A percentile compares a stretch with the other conserved stretches of the same genome.
Conservation (phyloP, 352 stramenopile genomes). For the Globisporangium heterothallicum region DNA sequence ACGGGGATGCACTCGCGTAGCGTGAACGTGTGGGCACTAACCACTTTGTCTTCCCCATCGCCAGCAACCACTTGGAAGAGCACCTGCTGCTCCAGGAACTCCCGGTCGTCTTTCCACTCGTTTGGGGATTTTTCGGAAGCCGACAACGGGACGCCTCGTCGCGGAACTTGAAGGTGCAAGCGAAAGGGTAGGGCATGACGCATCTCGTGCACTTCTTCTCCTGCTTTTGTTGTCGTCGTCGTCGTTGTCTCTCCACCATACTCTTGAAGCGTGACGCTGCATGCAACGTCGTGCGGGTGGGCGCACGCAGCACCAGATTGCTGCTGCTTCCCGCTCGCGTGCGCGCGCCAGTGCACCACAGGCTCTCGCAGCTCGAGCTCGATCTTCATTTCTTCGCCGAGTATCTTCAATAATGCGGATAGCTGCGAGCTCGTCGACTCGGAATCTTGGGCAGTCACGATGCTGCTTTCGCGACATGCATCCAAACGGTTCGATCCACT, state of each 20-base stretch:
- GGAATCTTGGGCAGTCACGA: too few relatives aligned
- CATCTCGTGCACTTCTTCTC: too few relatives aligned
- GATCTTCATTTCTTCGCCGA: too few relatives aligned
- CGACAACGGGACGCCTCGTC: too few relatives aligned
- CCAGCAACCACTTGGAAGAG: slow-evolving; percentile 30
- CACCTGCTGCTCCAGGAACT: slow-evolving; percentile 29
- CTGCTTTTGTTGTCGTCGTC: too few relatives aligned
- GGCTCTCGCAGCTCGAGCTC: slow-evolving; percentile 26
- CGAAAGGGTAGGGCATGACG: slow-evolving; percentile 29
- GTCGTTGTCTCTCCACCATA: too few relatives aligned
- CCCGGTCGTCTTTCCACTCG: slow-evolving; percentile 28
- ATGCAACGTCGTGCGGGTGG: background rate
- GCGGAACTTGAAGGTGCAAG: slow-evolving; percentile 25
- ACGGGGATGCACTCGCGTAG: slow-evolving; percentile 49
- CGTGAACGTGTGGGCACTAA: slow-evolving; percentile 25
- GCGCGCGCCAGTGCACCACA: slow-evolving; percentile 23
- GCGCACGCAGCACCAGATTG: too few relatives aligned
- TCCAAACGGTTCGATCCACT: too few relatives aligned
- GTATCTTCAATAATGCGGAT: too few relatives aligned
- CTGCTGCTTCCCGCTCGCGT: slow-evolving; percentile 9
- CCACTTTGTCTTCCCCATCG: slow-evolving; percentile 19
- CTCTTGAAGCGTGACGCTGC: slow-evolving; percentile 19
- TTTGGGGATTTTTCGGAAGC: too few relatives aligned
- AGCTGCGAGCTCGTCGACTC: too few relatives aligned
- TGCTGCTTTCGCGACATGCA: too few relatives aligned